Evolutionary conservation across 345 rosid species (phyloP).

Genomic region (Toxicodendron radicans): DNA sequence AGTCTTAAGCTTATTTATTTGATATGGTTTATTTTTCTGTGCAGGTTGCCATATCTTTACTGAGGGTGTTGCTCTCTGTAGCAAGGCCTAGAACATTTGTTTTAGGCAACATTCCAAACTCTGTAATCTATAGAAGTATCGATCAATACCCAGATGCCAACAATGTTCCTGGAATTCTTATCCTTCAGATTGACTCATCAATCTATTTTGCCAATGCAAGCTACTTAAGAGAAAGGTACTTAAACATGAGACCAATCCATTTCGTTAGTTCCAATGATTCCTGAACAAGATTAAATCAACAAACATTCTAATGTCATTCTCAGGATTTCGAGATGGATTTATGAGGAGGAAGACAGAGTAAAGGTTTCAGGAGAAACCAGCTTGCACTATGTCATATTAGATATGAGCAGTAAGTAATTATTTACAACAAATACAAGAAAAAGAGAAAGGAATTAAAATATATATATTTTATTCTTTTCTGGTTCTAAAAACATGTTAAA

Average conservation of each 20-base stretch:
- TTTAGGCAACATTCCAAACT: slow-evolving; percentile 84
- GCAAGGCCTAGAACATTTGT: slow-evolving; percentile 77
- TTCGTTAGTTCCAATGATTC: too few relatives aligned
- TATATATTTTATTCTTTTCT: not conserved
- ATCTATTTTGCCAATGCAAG: slow-evolving; percentile 84
- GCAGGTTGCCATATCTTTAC: slow-evolving; percentile 70
- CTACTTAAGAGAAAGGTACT: slow-evolving; percentile 91
- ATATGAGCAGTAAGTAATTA: slow-evolving; percentile 59
- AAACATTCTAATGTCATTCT: not conserved
- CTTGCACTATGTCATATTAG: slow-evolving; percentile 73
- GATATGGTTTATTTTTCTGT: not conserved
- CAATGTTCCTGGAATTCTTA: slow-evolving; percentile 67
- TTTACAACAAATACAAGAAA: not conserved
- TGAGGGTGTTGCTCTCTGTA: slow-evolving; percentile 64
- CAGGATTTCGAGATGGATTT: slow-evolving; percentile 87
- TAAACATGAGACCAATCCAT: not conserved
- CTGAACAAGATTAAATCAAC: not conserved
- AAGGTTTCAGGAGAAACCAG: slow-evolving; percentile 56
- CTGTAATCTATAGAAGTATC: slow-evolving; percentile 65
- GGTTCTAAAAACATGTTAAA: not conserved
- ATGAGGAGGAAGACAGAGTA: slow-evolving; percentile 74
- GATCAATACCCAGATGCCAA: slow-evolving; percentile 75
- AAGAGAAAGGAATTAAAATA: not conserved
- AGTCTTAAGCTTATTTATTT: not conserved
- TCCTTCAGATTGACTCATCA: slow-evolving; percentile 84